A percentile compares a stretch with the other conserved stretches of the same genome.
Conservation (phyloP, 2,329 filamentous ascomycete genomes). For the Orbilia brochopaga region DNA sequence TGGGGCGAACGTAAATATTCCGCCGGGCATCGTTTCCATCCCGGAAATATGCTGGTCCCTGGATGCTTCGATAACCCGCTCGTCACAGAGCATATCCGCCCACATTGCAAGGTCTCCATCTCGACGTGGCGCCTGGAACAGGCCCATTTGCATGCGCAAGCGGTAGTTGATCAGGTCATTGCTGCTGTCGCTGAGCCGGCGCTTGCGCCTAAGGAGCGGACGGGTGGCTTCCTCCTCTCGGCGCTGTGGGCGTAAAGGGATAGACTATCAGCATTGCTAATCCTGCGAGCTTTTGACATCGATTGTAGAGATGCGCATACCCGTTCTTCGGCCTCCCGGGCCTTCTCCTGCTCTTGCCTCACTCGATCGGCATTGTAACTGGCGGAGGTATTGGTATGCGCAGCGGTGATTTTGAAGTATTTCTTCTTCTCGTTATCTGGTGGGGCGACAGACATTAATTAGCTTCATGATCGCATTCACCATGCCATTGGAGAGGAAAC, state of each 20-base stretch:
- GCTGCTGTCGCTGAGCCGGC: constrained; percentile 43
- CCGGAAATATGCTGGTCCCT: constrained; percentile 43
- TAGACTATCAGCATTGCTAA: constrained; percentile 9
- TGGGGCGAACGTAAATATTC: constrained; percentile 42
- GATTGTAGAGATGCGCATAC: constrained; percentile 10
- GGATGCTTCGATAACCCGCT: constrained; percentile 29
- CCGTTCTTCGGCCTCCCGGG: constrained; percentile 44
- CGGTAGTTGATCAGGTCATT: constrained; percentile 45
- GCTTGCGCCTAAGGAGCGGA: constrained; percentile 31
- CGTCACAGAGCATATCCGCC: constrained; percentile 33
- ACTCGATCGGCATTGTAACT: constrained; percentile 48
- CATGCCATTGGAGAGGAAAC: background rate
- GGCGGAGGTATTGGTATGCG: constrained; percentile 42
- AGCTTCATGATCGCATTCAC: constrained; percentile 4
- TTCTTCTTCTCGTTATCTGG: constrained; percentile 50
- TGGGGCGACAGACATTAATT: constrained; percentile 11
- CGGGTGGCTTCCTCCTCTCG: constrained; percentile 44
- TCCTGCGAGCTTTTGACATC: background rate
- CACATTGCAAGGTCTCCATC: constrained; percentile 40
- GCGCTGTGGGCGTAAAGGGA: constrained; percentile 5
- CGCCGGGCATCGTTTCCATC: constrained; percentile 41
- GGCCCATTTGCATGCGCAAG: constrained; percentile 47
- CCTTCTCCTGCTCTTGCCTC: constrained; percentile 37
- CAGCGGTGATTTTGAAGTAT: constrained; percentile 43
- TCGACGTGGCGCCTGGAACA: constrained; percentile 33